phyloP scores from a whole-genome alignment of 139 green algal species.

The Picochlorum costavermella region DNA sequence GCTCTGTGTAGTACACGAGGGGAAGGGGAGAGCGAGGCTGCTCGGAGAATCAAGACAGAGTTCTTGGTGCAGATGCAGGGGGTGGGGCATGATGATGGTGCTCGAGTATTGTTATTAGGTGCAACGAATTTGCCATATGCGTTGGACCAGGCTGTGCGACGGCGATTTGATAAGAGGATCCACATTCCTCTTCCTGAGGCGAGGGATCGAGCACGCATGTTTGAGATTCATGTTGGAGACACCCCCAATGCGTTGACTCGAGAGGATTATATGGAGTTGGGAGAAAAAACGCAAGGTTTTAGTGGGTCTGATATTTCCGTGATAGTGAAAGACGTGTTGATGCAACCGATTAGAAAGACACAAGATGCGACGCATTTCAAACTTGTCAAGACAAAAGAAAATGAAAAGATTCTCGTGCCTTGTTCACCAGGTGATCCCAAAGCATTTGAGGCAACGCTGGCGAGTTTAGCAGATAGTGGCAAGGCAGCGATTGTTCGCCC shows the following conservation, averaged over 20 bases:
- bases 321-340: constrained; percentile 94
- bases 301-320: constrained; percentile 73
- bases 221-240: constrained; percentile 92
- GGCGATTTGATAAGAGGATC: constrained; percentile 92
- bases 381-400: neutral
- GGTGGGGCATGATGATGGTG: constrained; percentile 28
- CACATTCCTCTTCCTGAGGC: constrained; percentile 97
- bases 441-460: constrained; percentile 56
- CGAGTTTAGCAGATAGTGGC: constrained; percentile 67
- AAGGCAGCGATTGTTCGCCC: constrained; percentile 43
- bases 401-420: constrained; percentile 42
- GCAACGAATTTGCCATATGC: constrained; percentile 97
- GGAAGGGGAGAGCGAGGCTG: constrained; percentile 89
- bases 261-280: constrained; percentile 82
- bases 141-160: constrained; percentile 84
- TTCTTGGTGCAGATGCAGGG: constrained; percentile 95
- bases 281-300: constrained; percentile 76
- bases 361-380: constrained; percentile 92
- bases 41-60: constrained; percentile 97
- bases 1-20: constrained; percentile 78
- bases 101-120: constrained; percentile 72
- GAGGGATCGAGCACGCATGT: constrained; percentile 83
- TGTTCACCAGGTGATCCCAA: constrained; percentile 67
- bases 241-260: constrained; percentile 71
- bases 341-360: constrained; percentile 91